phyloP scores from a whole-genome alignment of 2,329 filamentous ascomycete genomes.

The Thelonectria rubi region DNA sequence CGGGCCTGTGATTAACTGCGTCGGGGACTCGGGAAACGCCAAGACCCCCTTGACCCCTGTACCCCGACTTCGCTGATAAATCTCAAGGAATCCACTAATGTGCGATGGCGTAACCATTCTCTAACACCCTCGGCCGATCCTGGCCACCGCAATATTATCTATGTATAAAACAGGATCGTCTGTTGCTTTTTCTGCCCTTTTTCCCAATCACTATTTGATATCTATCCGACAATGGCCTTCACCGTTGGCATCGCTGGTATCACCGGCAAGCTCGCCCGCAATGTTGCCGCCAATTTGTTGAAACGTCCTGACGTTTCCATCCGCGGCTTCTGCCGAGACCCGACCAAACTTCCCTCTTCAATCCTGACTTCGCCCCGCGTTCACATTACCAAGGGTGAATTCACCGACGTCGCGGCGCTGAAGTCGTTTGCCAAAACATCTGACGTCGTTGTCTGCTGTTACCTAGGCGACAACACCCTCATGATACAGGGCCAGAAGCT shows the following conservation, averaged over 20 bases:
- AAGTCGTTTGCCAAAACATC: neutral
- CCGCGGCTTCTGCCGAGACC: neutral
- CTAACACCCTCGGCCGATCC: no score
- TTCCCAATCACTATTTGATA: no score
- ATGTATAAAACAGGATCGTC: no score
- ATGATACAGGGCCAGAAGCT: slow-evolving; percentile 54
- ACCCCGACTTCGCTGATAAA: no score
- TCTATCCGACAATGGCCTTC: no score
- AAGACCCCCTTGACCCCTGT: no score
- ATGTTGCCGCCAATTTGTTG: neutral
- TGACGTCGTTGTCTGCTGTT: slow-evolving; percentile 47
- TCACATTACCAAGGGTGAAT: neutral
- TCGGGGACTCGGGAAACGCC: no score
- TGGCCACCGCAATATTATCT: no score
- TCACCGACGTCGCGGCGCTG: neutral
- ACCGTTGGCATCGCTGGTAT: slow-evolving; percentile 1
- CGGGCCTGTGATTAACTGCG: no score
- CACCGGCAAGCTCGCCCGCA: neutral
- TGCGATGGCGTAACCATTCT: no score
- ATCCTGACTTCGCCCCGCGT: neutral
- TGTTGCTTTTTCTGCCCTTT: no score
- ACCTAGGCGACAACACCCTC: slow-evolving; percentile 49
- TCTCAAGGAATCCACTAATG: no score
- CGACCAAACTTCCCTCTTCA: neutral
- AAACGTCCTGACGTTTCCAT: neutral